These are phyloP conservation scores for Plasmodium vinckei DNA, from an alignment of 169 alveolate genomes.

Conservation along the genomic window DNA sequence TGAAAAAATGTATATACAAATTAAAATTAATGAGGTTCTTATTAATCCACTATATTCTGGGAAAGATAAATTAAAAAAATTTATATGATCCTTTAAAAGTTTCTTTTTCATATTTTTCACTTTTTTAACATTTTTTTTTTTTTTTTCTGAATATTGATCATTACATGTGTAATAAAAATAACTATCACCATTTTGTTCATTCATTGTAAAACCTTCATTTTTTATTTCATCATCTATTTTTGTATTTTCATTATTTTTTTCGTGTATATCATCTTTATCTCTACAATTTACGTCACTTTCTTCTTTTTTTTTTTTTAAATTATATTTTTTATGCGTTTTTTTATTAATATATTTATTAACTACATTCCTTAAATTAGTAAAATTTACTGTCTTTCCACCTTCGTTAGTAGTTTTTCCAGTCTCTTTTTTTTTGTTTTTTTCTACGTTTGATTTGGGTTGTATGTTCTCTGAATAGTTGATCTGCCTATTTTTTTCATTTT, in stretches of 20 bases:
- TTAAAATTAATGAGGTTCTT: conserved; percentile 83
- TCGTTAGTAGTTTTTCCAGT: no score
- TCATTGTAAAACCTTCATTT: background rate
- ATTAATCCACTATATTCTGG: conserved; percentile 82
- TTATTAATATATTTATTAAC: no score
- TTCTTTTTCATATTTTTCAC: conserved; percentile 54
- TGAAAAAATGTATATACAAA: conserved; percentile 85
- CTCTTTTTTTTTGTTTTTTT: no score
- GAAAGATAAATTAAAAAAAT: conserved; percentile 70
- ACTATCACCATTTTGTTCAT: conserved; percentile 19
- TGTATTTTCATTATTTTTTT: background rate
- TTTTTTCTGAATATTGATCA: conserved; percentile 13
- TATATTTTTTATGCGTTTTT: background rate
- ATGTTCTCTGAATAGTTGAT: no score
- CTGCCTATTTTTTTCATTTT: no score
- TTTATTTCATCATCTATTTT: no score
- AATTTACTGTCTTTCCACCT: no score
- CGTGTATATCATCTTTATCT: background rate
- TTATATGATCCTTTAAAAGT: conserved; percentile 44
- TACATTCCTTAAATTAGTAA: no score
- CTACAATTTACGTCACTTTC: background rate
- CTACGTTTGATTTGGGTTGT: no score
- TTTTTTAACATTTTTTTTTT: conserved; percentile 30
- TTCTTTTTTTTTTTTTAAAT: background rate
- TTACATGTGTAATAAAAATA: conserved; percentile 12